A percentile compares a stretch with the other conserved stretches of the same genome.
Conservation (phyloP, 768 basidiomycete genomes). For the Termitomyces sp. region DNA sequence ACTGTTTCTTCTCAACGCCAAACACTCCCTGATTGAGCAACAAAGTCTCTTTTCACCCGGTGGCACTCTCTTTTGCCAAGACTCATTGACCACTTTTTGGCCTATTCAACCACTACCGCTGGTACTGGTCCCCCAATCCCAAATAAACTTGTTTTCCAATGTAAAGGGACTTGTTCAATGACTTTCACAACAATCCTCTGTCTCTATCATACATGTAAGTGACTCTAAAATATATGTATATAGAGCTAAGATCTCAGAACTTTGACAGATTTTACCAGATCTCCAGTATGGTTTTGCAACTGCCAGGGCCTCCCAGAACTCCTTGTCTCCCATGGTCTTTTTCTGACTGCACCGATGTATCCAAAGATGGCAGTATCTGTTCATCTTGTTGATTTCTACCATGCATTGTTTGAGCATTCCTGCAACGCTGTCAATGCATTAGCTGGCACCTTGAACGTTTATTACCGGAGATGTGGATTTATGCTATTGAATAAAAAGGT, state of each 20-base stretch:
- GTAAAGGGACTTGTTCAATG: background rate
- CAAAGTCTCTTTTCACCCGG: background rate
- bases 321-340: conserved; percentile 28
- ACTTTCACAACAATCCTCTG: conserved; percentile 8
- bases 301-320: conserved; percentile 19
- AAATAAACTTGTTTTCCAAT: background rate
- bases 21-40: too few relatives aligned
- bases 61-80: conserved; percentile 4
- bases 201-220: conserved; percentile 12
- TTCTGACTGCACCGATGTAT: conserved; percentile 25
- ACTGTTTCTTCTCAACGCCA: too few relatives aligned
- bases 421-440: conserved; percentile 31
- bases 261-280: conserved; percentile 13
- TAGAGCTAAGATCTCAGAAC: too few relatives aligned
- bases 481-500: conserved; percentile 12
- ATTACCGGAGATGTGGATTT: conserved; percentile 24
- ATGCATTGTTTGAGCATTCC: conserved; percentile 29
- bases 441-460: conserved; percentile 22
- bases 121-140: background rate
- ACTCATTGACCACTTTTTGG: background rate
- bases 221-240: too few relatives aligned
- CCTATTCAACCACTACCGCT: background rate
- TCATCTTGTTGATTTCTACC: conserved; percentile 29
- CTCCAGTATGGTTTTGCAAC: conserved; percentile 15
- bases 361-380: conserved; percentile 24